Percentiles rank a stretch among this genome's conserved stretches.
Conservation (phyloP, 768 basidiomycete species). For the Mycena crocata region DNA sequence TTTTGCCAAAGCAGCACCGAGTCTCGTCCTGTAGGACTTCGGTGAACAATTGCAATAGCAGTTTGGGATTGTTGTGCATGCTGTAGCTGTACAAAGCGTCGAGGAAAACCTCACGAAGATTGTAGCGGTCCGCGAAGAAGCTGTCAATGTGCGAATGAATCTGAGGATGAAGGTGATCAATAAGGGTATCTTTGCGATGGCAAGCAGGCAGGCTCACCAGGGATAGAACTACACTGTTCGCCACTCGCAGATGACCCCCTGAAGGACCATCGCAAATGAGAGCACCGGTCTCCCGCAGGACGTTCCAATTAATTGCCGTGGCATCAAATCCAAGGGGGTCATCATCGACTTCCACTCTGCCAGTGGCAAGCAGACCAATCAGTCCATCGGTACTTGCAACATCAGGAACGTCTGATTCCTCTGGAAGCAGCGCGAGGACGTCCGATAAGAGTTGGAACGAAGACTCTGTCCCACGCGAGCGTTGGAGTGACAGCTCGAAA, state of each 20-base stretch:
- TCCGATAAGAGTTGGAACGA: constrained; percentile 1
- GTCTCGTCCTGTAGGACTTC: background rate
- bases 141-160: constrained; percentile 13
- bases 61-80: background rate
- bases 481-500: background rate
- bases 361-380: constrained; percentile 22
- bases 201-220: constrained; percentile 1
- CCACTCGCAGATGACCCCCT: background rate
- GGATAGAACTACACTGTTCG: background rate
- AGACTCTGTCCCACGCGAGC: background rate
- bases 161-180: background rate
- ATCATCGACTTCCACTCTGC: background rate
- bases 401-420: background rate
- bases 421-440: constrained; percentile 3
- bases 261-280: constrained; percentile 1
- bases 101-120: background rate
- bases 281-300: constrained; percentile 12
- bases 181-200: background rate
- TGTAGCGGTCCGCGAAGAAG: background rate
- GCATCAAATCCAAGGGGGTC: background rate
- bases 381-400: background rate
- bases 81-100: background rate
- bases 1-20: background rate
- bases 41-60: background rate
- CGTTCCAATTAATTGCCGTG: constrained; percentile 11